Percentiles rank a stretch among this genome's conserved stretches.
phyloP scores from a whole-genome alignment of 2,329 filamentous ascomycete species.

The Penicillium sp. region DNA sequence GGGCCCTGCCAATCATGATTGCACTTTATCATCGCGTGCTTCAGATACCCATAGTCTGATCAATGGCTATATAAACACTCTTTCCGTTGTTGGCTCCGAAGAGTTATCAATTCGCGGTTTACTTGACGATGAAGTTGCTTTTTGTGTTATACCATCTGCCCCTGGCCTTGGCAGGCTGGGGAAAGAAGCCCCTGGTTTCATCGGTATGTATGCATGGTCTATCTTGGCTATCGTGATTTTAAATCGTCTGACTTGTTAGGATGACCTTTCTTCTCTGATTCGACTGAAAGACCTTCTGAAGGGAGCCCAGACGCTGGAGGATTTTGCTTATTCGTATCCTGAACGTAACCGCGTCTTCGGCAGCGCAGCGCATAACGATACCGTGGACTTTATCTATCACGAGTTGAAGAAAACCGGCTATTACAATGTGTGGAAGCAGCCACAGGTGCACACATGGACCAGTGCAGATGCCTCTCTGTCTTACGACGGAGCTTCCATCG shows the following conservation, averaged over 20 bases:
- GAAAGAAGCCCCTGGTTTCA: conserved; percentile 14
- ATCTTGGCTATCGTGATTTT: not conserved
- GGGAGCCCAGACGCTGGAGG: conserved; percentile 57
- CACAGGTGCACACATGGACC: conserved; percentile 61
- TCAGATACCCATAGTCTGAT: not conserved
- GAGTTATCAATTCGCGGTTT: not conserved
- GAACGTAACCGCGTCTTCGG: conserved; percentile 34
- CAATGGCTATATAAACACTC: conserved; percentile 2
- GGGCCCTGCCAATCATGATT: conserved; percentile 5
- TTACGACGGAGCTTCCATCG: conserved; percentile 53
- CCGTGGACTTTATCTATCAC: conserved; percentile 61
- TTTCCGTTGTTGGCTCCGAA: not conserved
- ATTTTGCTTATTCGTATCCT: conserved; percentile 31
- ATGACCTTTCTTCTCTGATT: conserved; percentile 43
- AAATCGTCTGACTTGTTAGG: conserved; percentile 10
- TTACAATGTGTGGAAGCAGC: conserved; percentile 51
- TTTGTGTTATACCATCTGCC: conserved; percentile 9
- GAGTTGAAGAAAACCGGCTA: conserved; percentile 48
- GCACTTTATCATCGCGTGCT: conserved; percentile 11
- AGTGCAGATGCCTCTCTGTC: conserved; percentile 60
- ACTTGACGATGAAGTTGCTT: conserved; percentile 15
- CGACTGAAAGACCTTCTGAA: conserved; percentile 55
- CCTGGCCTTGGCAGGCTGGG: conserved; percentile 5
- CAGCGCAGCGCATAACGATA: conserved; percentile 59
- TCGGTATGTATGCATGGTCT: conserved; percentile 10